Conservation (phyloP, 805 yeast genomes). For the Wickerhamomyces tratensis region DNA sequence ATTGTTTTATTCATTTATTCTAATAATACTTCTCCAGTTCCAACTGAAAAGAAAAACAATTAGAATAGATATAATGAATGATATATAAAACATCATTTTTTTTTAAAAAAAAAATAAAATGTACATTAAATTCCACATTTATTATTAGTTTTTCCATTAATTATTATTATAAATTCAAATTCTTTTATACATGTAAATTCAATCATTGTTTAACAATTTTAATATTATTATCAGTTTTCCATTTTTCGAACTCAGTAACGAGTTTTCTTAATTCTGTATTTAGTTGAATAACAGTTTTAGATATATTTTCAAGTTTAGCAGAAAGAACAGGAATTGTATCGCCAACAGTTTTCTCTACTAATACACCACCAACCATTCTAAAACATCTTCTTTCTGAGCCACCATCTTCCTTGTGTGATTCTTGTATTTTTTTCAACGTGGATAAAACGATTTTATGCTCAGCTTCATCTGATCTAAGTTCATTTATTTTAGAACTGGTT, state of each 20-base stretch:
- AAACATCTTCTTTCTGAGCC: constrained; percentile 65
- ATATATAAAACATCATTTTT: not conserved
- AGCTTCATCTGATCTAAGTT: constrained; percentile 38
- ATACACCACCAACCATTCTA: constrained; percentile 90
- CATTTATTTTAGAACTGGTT: constrained; percentile 34
- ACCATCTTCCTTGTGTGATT: not conserved
- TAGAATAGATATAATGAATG: not conserved
- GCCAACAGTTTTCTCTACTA: constrained; percentile 74
- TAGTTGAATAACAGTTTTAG: constrained; percentile 23
- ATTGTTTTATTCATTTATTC: constrained; percentile 44
- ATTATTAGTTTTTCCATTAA: too few relatives aligned
- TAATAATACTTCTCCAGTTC: constrained; percentile 6
- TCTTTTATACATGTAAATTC: too few relatives aligned
- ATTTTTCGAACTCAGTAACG: constrained; percentile 29
- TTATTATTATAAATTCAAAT: too few relatives aligned
- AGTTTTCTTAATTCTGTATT: constrained; percentile 23
- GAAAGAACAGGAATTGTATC: constrained; percentile 59
- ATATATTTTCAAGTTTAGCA: constrained; percentile 42
- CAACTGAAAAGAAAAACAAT: constrained; percentile 13
- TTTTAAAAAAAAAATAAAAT: not conserved
- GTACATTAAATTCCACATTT: too few relatives aligned
- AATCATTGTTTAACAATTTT: constrained; percentile 21
- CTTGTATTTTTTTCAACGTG: constrained; percentile 41
- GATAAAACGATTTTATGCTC: constrained; percentile 45
- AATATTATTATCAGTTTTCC: constrained; percentile 27